Evolutionary conservation across 2,329 filamentous ascomycete species (phyloP).

Genomic region (Beauveria rudraprayagi): DNA sequence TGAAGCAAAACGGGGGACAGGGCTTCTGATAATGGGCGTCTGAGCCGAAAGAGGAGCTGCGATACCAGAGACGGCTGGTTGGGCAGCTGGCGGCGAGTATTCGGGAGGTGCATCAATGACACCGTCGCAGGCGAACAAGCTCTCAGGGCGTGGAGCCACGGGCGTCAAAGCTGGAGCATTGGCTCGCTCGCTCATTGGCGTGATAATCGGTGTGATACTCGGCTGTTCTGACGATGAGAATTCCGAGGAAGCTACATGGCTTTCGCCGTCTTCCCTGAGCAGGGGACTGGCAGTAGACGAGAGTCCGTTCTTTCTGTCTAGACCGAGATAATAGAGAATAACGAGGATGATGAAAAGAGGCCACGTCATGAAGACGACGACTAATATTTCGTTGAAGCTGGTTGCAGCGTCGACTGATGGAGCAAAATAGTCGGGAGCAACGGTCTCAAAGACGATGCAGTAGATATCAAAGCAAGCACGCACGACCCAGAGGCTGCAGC

Average conservation of each 20-base stretch:
- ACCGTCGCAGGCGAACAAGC: slow-evolving; percentile 5
- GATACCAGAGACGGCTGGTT: background rate
- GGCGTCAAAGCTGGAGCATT: background rate
- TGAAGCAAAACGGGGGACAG: background rate
- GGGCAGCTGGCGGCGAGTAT: slow-evolving; percentile 4
- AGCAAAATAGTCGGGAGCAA: background rate
- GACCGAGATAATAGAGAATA: slow-evolving; percentile 21
- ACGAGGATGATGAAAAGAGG: slow-evolving; percentile 18
- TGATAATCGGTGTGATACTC: background rate
- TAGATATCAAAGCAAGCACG: slow-evolving; percentile 18
- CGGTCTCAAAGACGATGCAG: slow-evolving; percentile 15
- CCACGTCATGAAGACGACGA: slow-evolving; percentile 15
- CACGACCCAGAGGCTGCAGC: slow-evolving; percentile 19
- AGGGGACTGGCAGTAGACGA: slow-evolving; percentile 18
- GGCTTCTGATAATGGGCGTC: background rate
- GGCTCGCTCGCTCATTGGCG: slow-evolving; percentile 6
- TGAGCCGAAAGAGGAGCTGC: background rate
- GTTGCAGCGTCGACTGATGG: background rate
- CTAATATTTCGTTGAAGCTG: slow-evolving; percentile 12
- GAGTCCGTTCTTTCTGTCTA: slow-evolving; percentile 19
- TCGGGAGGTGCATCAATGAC: slow-evolving; percentile 10
- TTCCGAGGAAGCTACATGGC: slow-evolving; percentile 2
- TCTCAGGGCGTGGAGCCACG: background rate
- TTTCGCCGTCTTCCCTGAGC: slow-evolving; percentile 10
- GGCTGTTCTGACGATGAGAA: slow-evolving; percentile 1